Conservation (phyloP, 2,329 filamentous ascomycete genomes). For the Pseudocercospora fijiensis region DNA sequence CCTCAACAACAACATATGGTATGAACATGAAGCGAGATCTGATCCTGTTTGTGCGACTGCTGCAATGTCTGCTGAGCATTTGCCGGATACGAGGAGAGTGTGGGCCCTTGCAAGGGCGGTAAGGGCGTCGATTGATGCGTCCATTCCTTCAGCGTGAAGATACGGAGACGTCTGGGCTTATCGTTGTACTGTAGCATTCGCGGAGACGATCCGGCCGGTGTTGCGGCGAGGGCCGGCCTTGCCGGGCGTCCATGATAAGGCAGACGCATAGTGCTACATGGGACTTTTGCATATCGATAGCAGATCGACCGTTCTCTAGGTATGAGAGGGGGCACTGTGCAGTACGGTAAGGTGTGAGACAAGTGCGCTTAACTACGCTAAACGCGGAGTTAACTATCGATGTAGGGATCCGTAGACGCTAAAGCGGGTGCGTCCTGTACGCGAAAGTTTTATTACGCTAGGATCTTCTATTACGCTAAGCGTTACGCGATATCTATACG, state of each 20-base stretch:
- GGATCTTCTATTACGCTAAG: too few relatives aligned
- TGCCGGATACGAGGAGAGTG: not conserved
- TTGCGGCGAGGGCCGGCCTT: not conserved
- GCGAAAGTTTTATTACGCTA: too few relatives aligned
- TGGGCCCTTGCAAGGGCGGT: not conserved
- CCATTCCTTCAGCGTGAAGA: not conserved
- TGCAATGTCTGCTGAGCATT: not conserved
- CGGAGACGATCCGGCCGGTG: too few relatives aligned
- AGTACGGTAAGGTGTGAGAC: too few relatives aligned
- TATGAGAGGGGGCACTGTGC: not conserved
- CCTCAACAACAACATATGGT: not conserved
- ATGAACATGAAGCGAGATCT: not conserved
- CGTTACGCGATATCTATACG: too few relatives aligned
- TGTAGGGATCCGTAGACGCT: too few relatives aligned
- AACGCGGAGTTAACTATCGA: too few relatives aligned
- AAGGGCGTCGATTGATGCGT: not conserved
- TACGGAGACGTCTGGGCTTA: not conserved
- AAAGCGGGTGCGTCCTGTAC: too few relatives aligned
- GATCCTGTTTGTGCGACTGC: not conserved
- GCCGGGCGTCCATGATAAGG: not conserved
- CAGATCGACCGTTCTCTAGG: not conserved
- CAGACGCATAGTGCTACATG: not conserved
- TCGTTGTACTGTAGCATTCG: too few relatives aligned
- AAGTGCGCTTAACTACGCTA: too few relatives aligned
- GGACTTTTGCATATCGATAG: not conserved